Evolutionary conservation across 2,329 filamentous ascomycete genomes (phyloP), one percentile per base, ranked within the genome.

Genomic region (Colletotrichum zoysiae): DNA sequence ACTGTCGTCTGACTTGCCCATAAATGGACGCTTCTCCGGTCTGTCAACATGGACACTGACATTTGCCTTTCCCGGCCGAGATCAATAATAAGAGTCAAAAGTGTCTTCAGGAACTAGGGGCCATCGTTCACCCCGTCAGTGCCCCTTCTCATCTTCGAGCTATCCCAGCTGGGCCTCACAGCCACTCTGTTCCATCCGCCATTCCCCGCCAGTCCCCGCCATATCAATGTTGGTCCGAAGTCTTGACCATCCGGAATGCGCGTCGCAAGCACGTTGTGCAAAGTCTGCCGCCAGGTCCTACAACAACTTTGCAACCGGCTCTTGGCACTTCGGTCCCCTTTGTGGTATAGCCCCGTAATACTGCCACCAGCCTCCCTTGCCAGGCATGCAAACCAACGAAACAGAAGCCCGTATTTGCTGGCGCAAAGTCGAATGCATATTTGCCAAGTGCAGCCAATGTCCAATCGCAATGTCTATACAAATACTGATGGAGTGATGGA

Each of bases 281-380:
- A 63, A 69, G 53, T 71, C 46, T 64, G 65, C 58, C 61, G 65
- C 69, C 23, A 60, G 57, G 40, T 12, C 38, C 50, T 33, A 8
- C 18, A 20, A 9, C 40, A 9, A 46, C 48, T 67, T 48, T 12
- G 18, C 59, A 59, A 48, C 30, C 59, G 38, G 33, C 53, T 71
- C 69, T 71, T 71, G 69, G 69, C 69, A 48, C 69, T 33, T 71
- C 69, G 69, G 69, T 69, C 35, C 59, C 65, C 35, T 23, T 56
- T 64, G 30, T 26, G 65, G 69, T 59, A 71, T 56, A 71, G 65
- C 51, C 68, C 68, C 57, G 42, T 61, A 46, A n/a, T 35, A 11
- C 42, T 38, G 23, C 30, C 56, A 35, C 26, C 65, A 61, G 51
- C 33, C 48, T 20, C 44, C 38, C 23, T 12, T 16, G 50, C 23